These are phyloP conservation scores for Peltaster fructicola DNA, from an alignment of 2,329 filamentous ascomycete species.

Conservation along the genomic window DNA sequence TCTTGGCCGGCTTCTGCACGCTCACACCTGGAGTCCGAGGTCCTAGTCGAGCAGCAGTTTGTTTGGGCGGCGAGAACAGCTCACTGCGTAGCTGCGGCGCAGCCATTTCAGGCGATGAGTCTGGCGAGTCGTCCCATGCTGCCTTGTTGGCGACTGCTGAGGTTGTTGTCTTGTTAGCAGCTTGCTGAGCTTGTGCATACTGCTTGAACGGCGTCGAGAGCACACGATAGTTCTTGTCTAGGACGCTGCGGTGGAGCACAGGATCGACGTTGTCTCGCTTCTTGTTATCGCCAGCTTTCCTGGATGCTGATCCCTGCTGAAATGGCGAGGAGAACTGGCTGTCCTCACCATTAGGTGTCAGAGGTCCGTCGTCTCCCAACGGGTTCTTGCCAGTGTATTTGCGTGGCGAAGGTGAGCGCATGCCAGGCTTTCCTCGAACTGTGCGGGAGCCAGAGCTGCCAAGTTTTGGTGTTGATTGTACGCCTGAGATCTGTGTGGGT, in stretches of 20 bases:
- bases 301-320: constrained; percentile 24
- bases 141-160: constrained; percentile 18
- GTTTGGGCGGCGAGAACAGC: constrained; percentile 39
- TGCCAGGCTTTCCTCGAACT: constrained; percentile 15
- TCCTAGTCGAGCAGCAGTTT: too few species aligned
- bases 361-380: constrained; percentile 7
- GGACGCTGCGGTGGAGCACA: constrained; percentile 62
- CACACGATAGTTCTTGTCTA: constrained; percentile 89
- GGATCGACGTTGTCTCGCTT: constrained; percentile 43
- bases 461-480: constrained; percentile 42
- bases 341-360: constrained; percentile 2
- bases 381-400: constrained; percentile 25
- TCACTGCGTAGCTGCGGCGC: constrained; percentile 72
- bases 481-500: constrained; percentile 27
- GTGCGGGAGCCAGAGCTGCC: constrained; percentile 22
- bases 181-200: constrained; percentile 8
- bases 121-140: constrained; percentile 28
- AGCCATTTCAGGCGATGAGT: constrained; percentile 47
- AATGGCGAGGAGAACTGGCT: constrained; percentile 31
- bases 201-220: constrained; percentile 64
- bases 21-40: constrained; percentile 57
- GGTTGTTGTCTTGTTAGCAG: constrained; percentile 14
- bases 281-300: constrained; percentile 19
- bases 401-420: constrained; percentile 18
- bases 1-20: constrained; percentile 48